phyloP scores from a whole-genome alignment of 2,329 filamentous ascomycete species.

The Aspergillus pseudotamarii region DNA sequence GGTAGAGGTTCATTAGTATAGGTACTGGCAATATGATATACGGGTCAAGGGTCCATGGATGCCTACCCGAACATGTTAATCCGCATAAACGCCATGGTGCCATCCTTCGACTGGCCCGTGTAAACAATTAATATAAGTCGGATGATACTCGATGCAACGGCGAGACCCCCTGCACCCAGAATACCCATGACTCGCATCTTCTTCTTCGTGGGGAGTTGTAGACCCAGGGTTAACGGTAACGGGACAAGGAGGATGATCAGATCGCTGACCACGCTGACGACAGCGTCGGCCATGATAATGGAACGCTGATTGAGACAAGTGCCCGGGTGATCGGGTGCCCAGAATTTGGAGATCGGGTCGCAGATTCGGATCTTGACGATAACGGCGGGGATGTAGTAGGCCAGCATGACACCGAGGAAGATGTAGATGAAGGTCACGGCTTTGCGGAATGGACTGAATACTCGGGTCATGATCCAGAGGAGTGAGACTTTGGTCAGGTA shows the following conservation, averaged over 20 bases:
- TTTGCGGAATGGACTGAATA: constrained; percentile 47
- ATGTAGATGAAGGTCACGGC: constrained; percentile 43
- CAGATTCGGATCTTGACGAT: constrained; percentile 50
- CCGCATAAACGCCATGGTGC: constrained; percentile 31
- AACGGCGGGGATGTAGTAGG: constrained; percentile 46
- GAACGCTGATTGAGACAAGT: constrained; percentile 32
- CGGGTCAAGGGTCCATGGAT: constrained; percentile 26
- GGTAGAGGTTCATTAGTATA: constrained; percentile 33
- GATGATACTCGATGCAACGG: constrained; percentile 32
- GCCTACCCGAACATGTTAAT: constrained; percentile 35
- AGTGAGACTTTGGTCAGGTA: constrained; percentile 49
- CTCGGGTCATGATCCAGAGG: constrained; percentile 47
- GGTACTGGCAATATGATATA: constrained; percentile 25
- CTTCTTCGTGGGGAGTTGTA: constrained; percentile 52
- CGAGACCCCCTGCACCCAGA: constrained; percentile 50
- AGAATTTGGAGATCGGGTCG: constrained; percentile 46
- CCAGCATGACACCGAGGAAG: constrained; percentile 41
- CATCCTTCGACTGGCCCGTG: constrained; percentile 27
- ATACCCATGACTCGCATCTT: constrained; percentile 51
- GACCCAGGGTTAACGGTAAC: constrained; percentile 47
- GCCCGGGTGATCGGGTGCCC: constrained; percentile 31
- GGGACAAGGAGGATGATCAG: constrained; percentile 56
- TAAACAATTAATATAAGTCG: constrained; percentile 29
- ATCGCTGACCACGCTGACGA: constrained; percentile 63
- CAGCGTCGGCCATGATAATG: constrained; percentile 57